These are phyloP conservation scores for Pisolithus albus DNA, from an alignment of 768 basidiomycete genomes.

Conservation along the genomic window DNA sequence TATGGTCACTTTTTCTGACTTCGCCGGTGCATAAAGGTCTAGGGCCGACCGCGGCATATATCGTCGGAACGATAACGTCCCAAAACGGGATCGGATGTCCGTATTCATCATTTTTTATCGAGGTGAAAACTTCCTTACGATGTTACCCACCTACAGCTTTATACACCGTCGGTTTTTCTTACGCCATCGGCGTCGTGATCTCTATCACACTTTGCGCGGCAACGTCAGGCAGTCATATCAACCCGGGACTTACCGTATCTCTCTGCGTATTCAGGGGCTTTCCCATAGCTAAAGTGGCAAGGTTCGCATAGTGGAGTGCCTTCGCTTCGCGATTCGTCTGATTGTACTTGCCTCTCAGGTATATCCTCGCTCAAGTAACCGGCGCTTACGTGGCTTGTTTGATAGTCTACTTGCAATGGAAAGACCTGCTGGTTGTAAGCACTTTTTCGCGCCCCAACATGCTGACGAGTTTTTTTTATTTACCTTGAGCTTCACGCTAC, in stretches of 20 bases:
- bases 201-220: conserved; percentile 46
- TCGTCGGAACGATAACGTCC: conserved; percentile 40
- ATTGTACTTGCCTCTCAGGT: conserved; percentile 32
- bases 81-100: conserved; percentile 43
- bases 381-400: conserved; percentile 60
- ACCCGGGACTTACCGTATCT: conserved; percentile 54
- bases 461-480: conserved; percentile 14
- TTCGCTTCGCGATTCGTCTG: too few species aligned
- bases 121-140: not conserved
- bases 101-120: conserved; percentile 15
- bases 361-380: conserved; percentile 58
- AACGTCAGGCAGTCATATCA: conserved; percentile 63
- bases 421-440: conserved; percentile 37
- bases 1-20: not conserved
- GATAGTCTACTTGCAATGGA: conserved; percentile 57
- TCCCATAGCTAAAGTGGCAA: conserved; percentile 42
- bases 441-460: not conserved
- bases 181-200: conserved; percentile 53
- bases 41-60: conserved; percentile 46
- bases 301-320: conserved; percentile 27
- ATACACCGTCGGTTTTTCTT: conserved; percentile 51
- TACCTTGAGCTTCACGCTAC: conserved; percentile 20
- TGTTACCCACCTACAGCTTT: conserved; percentile 32
- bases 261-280: conserved; percentile 48
- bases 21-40: conserved; percentile 31